Evolutionary conservation across 2,329 filamentous ascomycete species (phyloP), one percentile per base, ranked within the genome.

Genomic region (Phaeophleospora eucalypticola): DNA sequence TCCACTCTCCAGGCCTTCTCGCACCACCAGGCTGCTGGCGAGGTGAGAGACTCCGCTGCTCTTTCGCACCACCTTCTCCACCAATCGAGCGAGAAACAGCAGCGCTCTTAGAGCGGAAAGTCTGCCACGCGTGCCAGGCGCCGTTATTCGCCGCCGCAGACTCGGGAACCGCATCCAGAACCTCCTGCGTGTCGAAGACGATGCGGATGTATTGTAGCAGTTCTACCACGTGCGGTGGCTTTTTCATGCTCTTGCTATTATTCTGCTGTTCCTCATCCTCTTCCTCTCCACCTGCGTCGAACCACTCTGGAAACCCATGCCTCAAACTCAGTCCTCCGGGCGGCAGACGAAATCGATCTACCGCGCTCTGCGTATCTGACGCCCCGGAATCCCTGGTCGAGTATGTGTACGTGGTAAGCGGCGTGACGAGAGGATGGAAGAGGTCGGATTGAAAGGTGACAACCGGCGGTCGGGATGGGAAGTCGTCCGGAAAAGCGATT

Each of bases 361-460:
- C 85, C 7, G 89, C 87, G 65, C 87, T 91, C 12, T 90, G 84
- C 0, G 87, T 88, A 39, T 87, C 87, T 6, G n/a, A n/a, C 46
- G 80, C 79, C 51, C 83, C 83, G 51, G 86, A 81, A 29, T 86
- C 81, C 47, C 86, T 84, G 52, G 87, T 89, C 35, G 88, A 86
- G 72, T 95, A 94, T 64, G 88, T 93, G 69, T 95, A 94, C 3
- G 89, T 95, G n/a, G 89, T 95, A 52, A 94, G 77, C 32, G 93
- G 90, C 6, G 90, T 89, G 57, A 97, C 84, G 35, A 98, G 77
- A 15, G 91, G 91, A 66, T 98, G 91, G 67, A 97, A 98, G 57
- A 97, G 85, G 65, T 97, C 91, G 58, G 88, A 94, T 37, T 82
- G 80, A 68, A 98, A 95, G 45, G 85, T 91, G 56, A 98, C 81